Percentiles rank a stretch among this genome's conserved stretches.
These are phyloP conservation scores for Thraustotheca clavata DNA, from an alignment of 352 stramenopile species.

Conservation along the genomic window DNA sequence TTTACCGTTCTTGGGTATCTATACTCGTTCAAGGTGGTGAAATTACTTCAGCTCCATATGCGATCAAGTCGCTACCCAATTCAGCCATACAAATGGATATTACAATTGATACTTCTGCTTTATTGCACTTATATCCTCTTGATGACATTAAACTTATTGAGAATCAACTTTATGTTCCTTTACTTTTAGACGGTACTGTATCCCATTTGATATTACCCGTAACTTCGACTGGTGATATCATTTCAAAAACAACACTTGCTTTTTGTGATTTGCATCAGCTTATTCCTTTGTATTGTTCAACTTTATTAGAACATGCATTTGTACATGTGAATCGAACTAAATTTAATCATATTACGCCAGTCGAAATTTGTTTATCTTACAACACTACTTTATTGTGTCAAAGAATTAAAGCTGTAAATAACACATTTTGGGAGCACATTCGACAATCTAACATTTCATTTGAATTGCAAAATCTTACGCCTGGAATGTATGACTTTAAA, in stretches of 20 bases:
- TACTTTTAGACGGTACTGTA: neutral
- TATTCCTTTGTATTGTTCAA: constrained; percentile 1
- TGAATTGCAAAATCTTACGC: too few relatives aligned
- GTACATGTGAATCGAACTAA: neutral
- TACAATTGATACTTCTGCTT: neutral
- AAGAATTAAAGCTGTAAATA: neutral
- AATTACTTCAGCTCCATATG: too few relatives aligned
- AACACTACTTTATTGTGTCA: neutral
- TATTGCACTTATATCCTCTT: neutral
- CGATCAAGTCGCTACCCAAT: too few relatives aligned
- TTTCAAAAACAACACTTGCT: neutral
- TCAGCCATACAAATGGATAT: neutral
- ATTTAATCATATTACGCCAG: neutral
- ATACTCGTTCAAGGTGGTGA: too few relatives aligned
- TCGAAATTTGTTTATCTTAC: neutral
- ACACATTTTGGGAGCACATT: neutral
- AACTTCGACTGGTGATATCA: neutral
- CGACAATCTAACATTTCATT: neutral
- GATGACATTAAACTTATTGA: neutral
- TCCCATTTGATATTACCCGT: neutral
- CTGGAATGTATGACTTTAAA: too few relatives aligned
- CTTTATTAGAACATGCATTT: neutral
- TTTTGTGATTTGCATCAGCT: neutral
- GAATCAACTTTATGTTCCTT: neutral
- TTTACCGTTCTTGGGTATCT: too few relatives aligned